These are phyloP conservation scores for Periconia digitata DNA, from an alignment of 2,329 filamentous ascomycete genomes.

Conservation along the genomic window DNA sequence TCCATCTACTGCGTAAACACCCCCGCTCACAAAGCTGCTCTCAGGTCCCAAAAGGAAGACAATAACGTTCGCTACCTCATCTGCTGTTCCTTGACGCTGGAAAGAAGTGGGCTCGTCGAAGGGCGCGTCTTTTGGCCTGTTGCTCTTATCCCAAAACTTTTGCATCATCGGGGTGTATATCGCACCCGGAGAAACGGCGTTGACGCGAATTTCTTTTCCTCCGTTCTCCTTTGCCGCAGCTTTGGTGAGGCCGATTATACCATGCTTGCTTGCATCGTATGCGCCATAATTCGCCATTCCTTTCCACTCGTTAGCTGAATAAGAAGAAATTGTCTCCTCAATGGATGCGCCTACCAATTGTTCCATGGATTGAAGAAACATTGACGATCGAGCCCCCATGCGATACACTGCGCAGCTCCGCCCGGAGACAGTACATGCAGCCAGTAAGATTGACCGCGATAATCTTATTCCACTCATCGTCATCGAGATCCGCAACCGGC, in stretches of 20 bases:
- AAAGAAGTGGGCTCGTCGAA: neutral
- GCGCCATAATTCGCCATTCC: constrained; percentile 14
- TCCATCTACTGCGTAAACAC: neutral
- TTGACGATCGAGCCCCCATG: constrained; percentile 11
- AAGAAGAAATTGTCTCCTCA: neutral
- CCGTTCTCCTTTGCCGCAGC: constrained; percentile 27
- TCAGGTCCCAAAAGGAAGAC: neutral
- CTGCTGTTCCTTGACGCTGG: neutral
- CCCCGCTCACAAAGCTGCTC: neutral
- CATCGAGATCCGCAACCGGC: constrained; percentile 13
- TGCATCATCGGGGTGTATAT: constrained; percentile 16
- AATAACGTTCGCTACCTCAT: neutral
- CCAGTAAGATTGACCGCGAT: constrained; percentile 15
- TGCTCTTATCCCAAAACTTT: neutral
- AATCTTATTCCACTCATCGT: constrained; percentile 19
- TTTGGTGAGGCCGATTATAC: constrained; percentile 34
- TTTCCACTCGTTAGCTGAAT: constrained; percentile 10
- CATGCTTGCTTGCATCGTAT: constrained; percentile 31
- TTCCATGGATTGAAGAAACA: constrained; percentile 6
- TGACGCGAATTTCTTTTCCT: constrained; percentile 11
- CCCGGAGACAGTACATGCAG: constrained; percentile 11
- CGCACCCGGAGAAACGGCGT: neutral
- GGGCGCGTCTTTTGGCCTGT: neutral
- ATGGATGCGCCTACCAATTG: neutral
- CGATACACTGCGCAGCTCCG: constrained; percentile 14